Evolutionary conservation across 2,329 filamentous ascomycete species (phyloP).

Genomic region (Fusarium agapanthi): DNA sequence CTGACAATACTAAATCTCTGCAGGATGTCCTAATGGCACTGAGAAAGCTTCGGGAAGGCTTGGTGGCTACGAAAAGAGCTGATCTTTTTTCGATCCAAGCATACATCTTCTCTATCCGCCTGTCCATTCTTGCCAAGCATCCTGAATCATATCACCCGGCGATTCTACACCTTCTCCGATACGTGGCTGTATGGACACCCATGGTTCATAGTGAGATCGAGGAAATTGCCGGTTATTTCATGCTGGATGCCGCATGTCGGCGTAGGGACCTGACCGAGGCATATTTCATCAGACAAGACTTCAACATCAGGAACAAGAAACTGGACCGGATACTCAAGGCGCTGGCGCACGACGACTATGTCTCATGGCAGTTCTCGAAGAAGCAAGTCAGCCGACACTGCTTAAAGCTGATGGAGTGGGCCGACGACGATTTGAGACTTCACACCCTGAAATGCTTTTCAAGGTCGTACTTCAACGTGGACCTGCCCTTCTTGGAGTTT

Average conservation of each 20-base stretch:
- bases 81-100: constrained; percentile 87
- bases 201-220: constrained; percentile 77
- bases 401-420: constrained; percentile 81
- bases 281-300: constrained; percentile 69
- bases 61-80: constrained; percentile 78
- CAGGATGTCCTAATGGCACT: constrained; percentile 82
- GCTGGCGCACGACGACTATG: constrained; percentile 83
- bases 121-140: constrained; percentile 81
- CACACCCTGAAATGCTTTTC: constrained; percentile 89
- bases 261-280: constrained; percentile 79
- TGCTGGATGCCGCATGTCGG: constrained; percentile 89
- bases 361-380: constrained; percentile 77
- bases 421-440: constrained; percentile 75
- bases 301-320: constrained; percentile 70
- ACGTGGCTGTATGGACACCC: constrained; percentile 73
- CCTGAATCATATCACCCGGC: constrained; percentile 92
- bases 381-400: constrained; percentile 81
- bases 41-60: constrained; percentile 89
- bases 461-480: constrained; percentile 79
- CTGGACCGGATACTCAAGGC: constrained; percentile 75
- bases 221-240: constrained; percentile 82
- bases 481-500: constrained; percentile 73
- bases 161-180: constrained; percentile 78
- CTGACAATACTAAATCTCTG: constrained; percentile 67
- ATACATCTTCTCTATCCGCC: constrained; percentile 90